Base-by-base conservation (phyloP, 768 basidiomycete species). In the Cytidiella melzeri region DNA sequence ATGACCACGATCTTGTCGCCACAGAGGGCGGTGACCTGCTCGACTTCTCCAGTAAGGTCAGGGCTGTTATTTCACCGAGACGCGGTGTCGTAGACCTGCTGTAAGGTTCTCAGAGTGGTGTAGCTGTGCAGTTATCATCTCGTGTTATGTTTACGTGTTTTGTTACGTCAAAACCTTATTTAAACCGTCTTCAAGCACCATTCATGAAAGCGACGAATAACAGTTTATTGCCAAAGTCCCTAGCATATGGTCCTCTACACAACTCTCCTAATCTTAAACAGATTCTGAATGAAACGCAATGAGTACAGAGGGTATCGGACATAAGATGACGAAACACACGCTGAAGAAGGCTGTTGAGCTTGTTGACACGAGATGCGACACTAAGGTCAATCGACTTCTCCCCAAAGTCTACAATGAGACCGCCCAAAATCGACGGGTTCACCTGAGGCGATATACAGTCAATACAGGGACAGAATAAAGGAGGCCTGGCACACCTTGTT, bases 311-410 rank as follows among this genome's bases (percentile, higher is more conserved):
- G 34, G 10, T 28, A 21, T 48, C n/a, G 26, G 9, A n/a, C 20
- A 18, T 28, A 18, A 51, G 47, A 4, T 21, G 20, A 50, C 23
- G 27, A n/a, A n/a, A 43, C 88, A 56, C 68, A 91, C 92, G 82
- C 65, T 86, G 79, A 44, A 98, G 74, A 61, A 87, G 77, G 57
- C 80, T 81, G 78, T 97, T 97, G 64, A 97, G 81, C 70, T 93
- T 95, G 66, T 84, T 95, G 61, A 98, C 92, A 47, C 91, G 89
- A 27, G 91, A 92, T 43, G 83, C 84, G 48, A 95, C 93, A 59
- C 91, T 94, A 51, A 98, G 79, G 71, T 99, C 96, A 60, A 99
- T 87, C 46, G 92, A 92, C 76, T 95, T 95, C 75, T 97, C 96
- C 55, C 93, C 95, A 63, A 99, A 92, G 72, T 99, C 96, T 43